A percentile compares a stretch with the other conserved stretches of the same genome.
phyloP scores from a whole-genome alignment of 306 rosid genomes.

The Echinosophora koreensis region DNA sequence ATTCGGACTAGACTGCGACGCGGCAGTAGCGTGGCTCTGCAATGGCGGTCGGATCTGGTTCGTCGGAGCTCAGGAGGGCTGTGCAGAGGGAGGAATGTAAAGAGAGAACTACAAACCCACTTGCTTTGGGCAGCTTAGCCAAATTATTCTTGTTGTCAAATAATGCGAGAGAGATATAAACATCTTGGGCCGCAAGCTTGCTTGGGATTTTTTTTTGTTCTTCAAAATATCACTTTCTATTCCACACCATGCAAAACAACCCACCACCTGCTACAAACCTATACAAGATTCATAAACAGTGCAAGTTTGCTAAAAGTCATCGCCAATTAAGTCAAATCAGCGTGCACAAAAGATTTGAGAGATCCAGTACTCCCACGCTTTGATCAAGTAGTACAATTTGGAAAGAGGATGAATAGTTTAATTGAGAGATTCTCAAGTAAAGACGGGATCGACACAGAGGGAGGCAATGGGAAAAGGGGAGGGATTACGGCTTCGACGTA shows the following conservation, averaged over 20 bases:
- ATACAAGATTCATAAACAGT: neutral
- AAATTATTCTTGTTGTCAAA: neutral
- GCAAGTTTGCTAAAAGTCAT: neutral
- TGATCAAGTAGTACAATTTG: neutral
- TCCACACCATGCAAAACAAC: neutral
- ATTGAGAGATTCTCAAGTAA: no score
- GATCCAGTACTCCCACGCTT: slow-evolving; percentile 11
- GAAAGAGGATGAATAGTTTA: neutral
- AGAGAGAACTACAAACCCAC: neutral
- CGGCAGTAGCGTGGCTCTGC: no score
- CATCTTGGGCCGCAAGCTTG: slow-evolving; percentile 6
- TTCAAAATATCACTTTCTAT: neutral
- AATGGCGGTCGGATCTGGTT: no score
- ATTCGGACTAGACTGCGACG: no score
- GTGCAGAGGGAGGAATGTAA: no score
- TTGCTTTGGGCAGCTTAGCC: neutral
- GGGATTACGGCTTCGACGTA: no score
- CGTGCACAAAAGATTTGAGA: slow-evolving; percentile 21
- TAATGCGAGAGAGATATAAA: neutral
- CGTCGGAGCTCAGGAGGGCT: no score
- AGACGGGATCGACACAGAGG: no score
- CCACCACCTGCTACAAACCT: neutral
- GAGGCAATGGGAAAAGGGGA: no score
- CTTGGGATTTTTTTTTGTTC: neutral
- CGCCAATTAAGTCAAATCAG: slow-evolving; percentile 8